Conservation (phyloP, 2,329 filamentous ascomycete genomes). For the Epicoccum sorghinum region DNA sequence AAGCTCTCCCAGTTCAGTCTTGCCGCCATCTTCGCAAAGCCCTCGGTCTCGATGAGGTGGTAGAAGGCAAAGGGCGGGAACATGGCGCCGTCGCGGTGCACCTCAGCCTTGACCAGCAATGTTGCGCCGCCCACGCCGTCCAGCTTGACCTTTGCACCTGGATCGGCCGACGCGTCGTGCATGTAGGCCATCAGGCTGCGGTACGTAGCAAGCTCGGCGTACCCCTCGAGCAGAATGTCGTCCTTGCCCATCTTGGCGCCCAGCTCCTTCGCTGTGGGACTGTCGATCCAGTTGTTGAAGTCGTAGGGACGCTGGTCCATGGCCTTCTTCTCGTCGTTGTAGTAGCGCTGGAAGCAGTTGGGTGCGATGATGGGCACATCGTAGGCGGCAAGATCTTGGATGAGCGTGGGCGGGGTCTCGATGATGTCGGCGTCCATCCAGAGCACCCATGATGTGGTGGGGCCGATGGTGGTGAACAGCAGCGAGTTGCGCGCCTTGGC, state of each 20-base stretch:
- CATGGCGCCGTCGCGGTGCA: conserved; percentile 97
- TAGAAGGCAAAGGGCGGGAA: conserved; percentile 97
- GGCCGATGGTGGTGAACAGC: conserved; percentile 92
- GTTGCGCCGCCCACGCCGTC: conserved; percentile 95
- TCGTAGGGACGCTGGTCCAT: conserved; percentile 86
- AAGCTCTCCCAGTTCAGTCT: conserved; percentile 83
- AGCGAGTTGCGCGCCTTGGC: conserved; percentile 91
- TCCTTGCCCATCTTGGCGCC: conserved; percentile 83
- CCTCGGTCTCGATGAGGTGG: conserved; percentile 95
- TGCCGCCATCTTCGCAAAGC: conserved; percentile 96
- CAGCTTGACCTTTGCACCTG: conserved; percentile 70
- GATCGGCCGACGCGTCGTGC: conserved; percentile 59
- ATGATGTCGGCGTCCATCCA: conserved; percentile 95
- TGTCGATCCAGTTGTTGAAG: conserved; percentile 98
- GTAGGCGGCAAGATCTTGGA: conserved; percentile 88
- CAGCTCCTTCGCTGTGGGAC: conserved; percentile 75
- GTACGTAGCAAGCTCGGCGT: conserved; percentile 91
- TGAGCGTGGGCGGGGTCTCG: conserved; percentile 82
- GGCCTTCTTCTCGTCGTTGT: conserved; percentile 70
- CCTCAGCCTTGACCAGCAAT: conserved; percentile 91
- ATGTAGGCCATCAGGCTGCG: conserved; percentile 89
- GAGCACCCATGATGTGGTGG: conserved; percentile 90
- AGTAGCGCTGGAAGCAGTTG: conserved; percentile 91
- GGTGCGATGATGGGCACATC: conserved; percentile 92
- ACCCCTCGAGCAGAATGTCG: conserved; percentile 92